These are phyloP conservation scores for Beta lomatogona DNA, from an alignment of 179 eudicot species.

Conservation along the genomic window DNA sequence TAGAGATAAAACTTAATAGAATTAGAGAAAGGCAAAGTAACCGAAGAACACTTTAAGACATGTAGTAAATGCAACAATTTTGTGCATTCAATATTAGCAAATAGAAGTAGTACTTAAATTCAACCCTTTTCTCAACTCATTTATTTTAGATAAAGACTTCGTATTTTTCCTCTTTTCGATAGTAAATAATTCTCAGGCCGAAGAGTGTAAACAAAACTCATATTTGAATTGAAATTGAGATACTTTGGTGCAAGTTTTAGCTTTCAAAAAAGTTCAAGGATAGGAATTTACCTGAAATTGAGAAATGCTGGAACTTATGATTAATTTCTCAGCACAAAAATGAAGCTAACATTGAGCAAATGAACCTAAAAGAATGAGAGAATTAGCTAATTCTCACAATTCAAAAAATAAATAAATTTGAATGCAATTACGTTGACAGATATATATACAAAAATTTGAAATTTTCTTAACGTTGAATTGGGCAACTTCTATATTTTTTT, in stretches of 20 bases:
- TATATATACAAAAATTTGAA: neutral
- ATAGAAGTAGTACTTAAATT: neutral
- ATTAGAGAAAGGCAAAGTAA: neutral
- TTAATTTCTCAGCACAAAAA: constrained; percentile 1
- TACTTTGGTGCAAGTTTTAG: too few relatives aligned
- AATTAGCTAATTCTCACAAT: neutral
- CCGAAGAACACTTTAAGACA: neutral
- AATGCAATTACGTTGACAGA: neutral
- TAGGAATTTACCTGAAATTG: neutral
- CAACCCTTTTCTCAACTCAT: neutral
- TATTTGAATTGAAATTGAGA: too few relatives aligned
- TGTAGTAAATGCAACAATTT: neutral
- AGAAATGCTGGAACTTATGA: neutral
- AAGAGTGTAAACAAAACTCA: too few relatives aligned
- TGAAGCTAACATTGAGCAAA: neutral
- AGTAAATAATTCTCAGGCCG: too few relatives aligned
- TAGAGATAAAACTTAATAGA: neutral
- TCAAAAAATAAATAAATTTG: neutral
- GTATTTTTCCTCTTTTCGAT: too few relatives aligned
- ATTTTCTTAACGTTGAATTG: constrained; percentile 14
- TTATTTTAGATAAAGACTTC: too few relatives aligned
- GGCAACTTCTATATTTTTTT: constrained; percentile 1
- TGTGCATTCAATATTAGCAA: neutral
- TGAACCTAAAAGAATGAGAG: neutral
- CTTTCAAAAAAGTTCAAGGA: too few relatives aligned